These are phyloP conservation scores for Paxillus involutus DNA, from an alignment of 768 basidiomycete genomes.

Conservation along the genomic window DNA sequence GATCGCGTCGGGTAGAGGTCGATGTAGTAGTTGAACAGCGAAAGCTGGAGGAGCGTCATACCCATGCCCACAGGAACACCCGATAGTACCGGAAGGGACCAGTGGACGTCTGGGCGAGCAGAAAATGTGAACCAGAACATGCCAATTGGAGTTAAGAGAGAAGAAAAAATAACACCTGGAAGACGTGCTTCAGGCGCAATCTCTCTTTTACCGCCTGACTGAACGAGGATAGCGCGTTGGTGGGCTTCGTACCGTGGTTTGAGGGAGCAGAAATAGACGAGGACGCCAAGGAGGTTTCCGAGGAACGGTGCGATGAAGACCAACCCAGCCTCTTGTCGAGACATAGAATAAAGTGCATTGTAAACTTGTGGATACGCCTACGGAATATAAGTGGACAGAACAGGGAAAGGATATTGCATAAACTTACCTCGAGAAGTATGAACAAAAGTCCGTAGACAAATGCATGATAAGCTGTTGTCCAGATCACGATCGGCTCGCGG, in stretches of 20 bases:
- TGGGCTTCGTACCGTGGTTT: conserved; percentile 23
- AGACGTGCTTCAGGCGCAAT: conserved; percentile 23
- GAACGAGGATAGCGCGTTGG: conserved; percentile 10
- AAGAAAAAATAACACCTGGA: conserved; percentile 19
- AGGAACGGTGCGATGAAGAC: conserved; percentile 23
- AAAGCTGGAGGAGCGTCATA: conserved; percentile 27
- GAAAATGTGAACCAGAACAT: conserved; percentile 28
- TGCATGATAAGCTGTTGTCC: conserved; percentile 28
- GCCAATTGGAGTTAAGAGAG: conserved; percentile 19
- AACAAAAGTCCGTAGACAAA: conserved; percentile 30
- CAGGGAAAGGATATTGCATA: background rate
- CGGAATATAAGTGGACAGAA: background rate
- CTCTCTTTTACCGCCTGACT: conserved; percentile 17
- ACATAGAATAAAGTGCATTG: conserved; percentile 18
- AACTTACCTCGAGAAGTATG: conserved; percentile 25
- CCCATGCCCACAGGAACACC: conserved; percentile 26
- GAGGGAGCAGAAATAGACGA: conserved; percentile 19
- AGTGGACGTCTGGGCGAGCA: conserved; percentile 19
- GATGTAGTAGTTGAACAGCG: conserved; percentile 24
- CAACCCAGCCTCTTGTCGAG: conserved; percentile 18
- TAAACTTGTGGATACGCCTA: conserved; percentile 25
- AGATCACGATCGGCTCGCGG: conserved; percentile 25
- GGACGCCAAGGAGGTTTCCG: conserved; percentile 22
- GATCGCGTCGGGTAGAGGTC: conserved; percentile 26
- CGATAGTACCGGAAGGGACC: conserved; percentile 20